Evolutionary conservation across 163 green algal genomes (phyloP).

Genomic region (Prototheca wickerhamii): DNA sequence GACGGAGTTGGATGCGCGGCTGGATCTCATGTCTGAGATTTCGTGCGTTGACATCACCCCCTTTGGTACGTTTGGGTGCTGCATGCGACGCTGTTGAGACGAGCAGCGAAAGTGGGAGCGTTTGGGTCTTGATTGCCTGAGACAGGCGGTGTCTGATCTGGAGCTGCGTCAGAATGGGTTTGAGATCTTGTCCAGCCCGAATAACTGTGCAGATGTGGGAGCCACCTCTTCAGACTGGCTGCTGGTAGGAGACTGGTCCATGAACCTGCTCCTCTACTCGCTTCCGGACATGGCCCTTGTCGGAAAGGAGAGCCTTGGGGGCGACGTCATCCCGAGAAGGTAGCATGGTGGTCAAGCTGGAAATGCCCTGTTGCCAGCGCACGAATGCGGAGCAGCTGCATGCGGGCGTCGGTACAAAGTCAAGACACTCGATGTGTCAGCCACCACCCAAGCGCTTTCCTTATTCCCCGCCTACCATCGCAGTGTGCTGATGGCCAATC

Average conservation of each 20-base stretch:
- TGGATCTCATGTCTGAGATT: slow-evolving; percentile 65
- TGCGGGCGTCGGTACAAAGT: neutral
- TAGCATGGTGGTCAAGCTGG: slow-evolving; percentile 23
- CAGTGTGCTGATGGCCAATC: slow-evolving; percentile 61
- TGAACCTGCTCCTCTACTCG: slow-evolving; percentile 45
- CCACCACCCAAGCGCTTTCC: no score
- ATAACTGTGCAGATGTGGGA: neutral
- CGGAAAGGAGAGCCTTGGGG: slow-evolving; percentile 38
- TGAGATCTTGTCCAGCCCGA: neutral
- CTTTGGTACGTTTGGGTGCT: slow-evolving; percentile 25
- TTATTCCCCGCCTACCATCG: neutral
- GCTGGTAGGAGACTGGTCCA: slow-evolving; percentile 73
- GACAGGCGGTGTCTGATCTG: neutral
- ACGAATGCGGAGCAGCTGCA: neutral
- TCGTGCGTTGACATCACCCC: slow-evolving; percentile 85
- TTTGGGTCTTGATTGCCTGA: neutral
- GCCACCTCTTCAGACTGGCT: slow-evolving; percentile 4
- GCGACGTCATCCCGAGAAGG: slow-evolving; percentile 78
- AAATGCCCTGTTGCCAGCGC: neutral
- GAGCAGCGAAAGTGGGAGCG: no score
- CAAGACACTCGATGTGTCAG: neutral
- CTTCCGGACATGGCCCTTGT: slow-evolving; percentile 46
- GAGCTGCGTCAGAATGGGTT: neutral
- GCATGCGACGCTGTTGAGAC: neutral
- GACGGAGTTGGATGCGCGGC: slow-evolving; percentile 25